Conservation (phyloP, 768 basidiomycete genomes). For the Holtermannia corniformis region DNA sequence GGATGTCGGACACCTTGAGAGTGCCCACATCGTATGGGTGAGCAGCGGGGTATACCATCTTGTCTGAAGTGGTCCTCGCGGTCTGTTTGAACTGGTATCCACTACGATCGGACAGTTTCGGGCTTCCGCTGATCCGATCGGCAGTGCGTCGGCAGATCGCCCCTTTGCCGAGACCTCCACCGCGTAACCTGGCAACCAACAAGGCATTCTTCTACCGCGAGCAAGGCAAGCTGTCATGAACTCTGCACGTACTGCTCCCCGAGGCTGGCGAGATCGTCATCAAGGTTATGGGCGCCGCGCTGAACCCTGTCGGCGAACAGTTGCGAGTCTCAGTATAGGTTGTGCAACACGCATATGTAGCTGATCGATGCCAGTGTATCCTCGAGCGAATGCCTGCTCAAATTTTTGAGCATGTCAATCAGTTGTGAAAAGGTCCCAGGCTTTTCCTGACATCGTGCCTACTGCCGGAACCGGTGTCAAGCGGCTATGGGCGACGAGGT, state of each 20-base stretch:
- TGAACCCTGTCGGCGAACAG: conserved; percentile 56
- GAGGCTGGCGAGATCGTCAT: conserved; percentile 48
- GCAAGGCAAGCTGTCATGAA: neutral
- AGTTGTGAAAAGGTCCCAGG: conserved; percentile 52
- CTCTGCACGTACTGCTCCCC: conserved; percentile 18
- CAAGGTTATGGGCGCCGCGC: conserved; percentile 50
- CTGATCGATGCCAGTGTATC: too few species aligned
- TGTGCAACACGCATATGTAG: too few species aligned
- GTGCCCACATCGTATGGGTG: conserved; percentile 57
- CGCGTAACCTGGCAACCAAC: neutral
- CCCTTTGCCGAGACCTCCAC: too few species aligned
- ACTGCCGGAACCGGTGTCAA: conserved; percentile 45
- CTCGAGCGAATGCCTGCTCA: conserved; percentile 47
- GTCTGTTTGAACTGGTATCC: too few species aligned
- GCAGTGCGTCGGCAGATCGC: too few species aligned
- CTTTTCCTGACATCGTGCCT: conserved; percentile 52
- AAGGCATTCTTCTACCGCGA: neutral
- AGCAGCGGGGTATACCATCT: conserved; percentile 51
- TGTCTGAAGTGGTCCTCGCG: too few species aligned
- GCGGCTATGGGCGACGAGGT: conserved; percentile 56
- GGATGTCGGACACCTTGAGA: conserved; percentile 64
- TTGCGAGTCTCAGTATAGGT: conserved; percentile 8
- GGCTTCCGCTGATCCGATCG: too few species aligned
- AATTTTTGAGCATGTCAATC: conserved; percentile 40
- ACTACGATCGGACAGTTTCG: too few species aligned